These are phyloP conservation scores for Cyberlindnera maclurae DNA, from an alignment of 805 yeast species.

Conservation along the genomic window DNA sequence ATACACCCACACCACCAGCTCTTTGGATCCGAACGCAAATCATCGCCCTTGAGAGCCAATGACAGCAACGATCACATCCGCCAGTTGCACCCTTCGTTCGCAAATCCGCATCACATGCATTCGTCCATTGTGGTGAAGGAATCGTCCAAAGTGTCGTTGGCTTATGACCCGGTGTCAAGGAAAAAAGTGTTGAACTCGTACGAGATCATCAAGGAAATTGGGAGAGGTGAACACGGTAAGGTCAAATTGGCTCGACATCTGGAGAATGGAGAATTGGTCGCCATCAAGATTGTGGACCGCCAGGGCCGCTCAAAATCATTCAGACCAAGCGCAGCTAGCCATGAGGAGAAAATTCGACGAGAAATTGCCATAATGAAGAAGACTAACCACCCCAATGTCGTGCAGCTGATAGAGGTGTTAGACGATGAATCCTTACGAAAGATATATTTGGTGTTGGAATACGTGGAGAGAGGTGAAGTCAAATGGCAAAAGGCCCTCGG, in stretches of 20 bases:
- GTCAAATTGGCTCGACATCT: slow-evolving; percentile 84
- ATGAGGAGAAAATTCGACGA: slow-evolving; percentile 70
- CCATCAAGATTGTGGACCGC: slow-evolving; percentile 87
- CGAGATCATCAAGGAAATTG: slow-evolving; percentile 81
- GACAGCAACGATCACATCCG: slow-evolving; percentile 6
- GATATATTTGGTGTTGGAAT: slow-evolving; percentile 85
- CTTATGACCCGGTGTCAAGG: slow-evolving; percentile 81
- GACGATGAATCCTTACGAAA: slow-evolving; percentile 82
- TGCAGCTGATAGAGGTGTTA: slow-evolving; percentile 73
- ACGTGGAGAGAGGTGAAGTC: slow-evolving; percentile 84
- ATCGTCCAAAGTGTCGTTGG: slow-evolving; percentile 70
- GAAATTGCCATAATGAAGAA: slow-evolving; percentile 93
- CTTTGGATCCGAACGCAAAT: slow-evolving; percentile 9
- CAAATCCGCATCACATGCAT: slow-evolving; percentile 22
- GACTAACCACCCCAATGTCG: slow-evolving; percentile 90
- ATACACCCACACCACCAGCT: slow-evolving; percentile 35
- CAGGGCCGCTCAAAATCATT: slow-evolving; percentile 37
- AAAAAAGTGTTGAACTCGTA: slow-evolving; percentile 82
- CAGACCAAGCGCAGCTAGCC: slow-evolving; percentile 33
- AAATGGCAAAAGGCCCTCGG: slow-evolving; percentile 60
- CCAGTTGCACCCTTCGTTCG: slow-evolving; percentile 16
- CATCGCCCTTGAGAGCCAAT: neutral
- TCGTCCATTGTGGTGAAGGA: slow-evolving; percentile 57
- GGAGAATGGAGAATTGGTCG: slow-evolving; percentile 61
- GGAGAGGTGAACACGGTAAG: slow-evolving; percentile 98